Conservation (phyloP, 805 yeast species). For the Schizosaccharomyces osmophilus region DNA sequence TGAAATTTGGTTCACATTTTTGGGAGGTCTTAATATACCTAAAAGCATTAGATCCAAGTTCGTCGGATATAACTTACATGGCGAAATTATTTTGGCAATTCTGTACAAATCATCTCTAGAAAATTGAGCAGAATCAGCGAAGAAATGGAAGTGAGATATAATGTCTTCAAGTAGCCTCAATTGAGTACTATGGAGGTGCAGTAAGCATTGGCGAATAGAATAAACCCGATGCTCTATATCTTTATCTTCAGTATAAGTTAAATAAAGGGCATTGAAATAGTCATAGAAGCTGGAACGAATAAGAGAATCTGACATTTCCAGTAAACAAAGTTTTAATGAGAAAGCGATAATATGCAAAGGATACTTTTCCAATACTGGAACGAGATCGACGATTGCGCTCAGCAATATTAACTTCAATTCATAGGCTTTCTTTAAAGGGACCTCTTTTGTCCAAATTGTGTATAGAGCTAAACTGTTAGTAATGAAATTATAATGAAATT, state of each 20-base stretch:
- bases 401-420: background rate
- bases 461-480: too few species aligned
- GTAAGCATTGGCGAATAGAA: background rate
- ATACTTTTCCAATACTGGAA: background rate
- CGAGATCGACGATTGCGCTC: background rate
- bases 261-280: background rate
- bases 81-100: background rate
- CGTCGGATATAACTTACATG: background rate
- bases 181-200: background rate
- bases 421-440: background rate
- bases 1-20: background rate
- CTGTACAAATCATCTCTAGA: background rate
- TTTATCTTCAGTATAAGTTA: background rate
- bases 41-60: background rate
- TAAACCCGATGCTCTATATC: background rate
- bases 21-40: background rate
- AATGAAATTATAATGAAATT: too few species aligned
- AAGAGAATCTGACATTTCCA: background rate
- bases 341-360: background rate
- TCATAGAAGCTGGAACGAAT: background rate
- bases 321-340: background rate
- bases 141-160: background rate
- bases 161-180: background rate
- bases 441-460: too few species aligned
- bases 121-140: background rate